A percentile compares a stretch with the other conserved stretches of the same genome.
Conservation (phyloP, 192 early-diverging fungal genomes). For the Chytriomyces sp. region DNA sequence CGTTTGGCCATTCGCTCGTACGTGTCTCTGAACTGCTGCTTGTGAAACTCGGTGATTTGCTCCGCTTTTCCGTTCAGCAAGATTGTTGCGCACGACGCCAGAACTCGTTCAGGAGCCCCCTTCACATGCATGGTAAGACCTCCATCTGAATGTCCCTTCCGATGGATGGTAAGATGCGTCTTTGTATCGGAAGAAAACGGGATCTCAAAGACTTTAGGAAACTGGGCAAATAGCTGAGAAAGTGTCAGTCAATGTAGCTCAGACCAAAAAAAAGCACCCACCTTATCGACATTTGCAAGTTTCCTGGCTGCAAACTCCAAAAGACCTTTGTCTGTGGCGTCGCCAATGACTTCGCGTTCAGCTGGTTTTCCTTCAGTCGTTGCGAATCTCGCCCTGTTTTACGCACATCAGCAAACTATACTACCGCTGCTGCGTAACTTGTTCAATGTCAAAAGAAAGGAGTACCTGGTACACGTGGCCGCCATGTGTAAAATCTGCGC, state of each 20-base stretch:
- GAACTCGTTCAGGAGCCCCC: conserved; percentile 92
- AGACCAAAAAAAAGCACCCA: background rate
- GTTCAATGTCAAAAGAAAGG: background rate
- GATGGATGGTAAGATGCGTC: conserved; percentile 86
- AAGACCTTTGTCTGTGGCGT: conserved; percentile 86
- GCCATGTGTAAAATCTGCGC: conserved; percentile 78
- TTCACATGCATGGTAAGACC: conserved; percentile 78
- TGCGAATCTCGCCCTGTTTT: conserved; percentile 34
- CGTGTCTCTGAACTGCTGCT: conserved; percentile 56
- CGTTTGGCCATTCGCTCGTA: conserved; percentile 80
- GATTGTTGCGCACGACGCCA: conserved; percentile 78
- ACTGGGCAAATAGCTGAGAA: conserved; percentile 51
- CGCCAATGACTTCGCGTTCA: conserved; percentile 58
- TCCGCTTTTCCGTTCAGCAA: conserved; percentile 53
- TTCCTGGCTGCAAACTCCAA: conserved; percentile 72
- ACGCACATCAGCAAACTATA: background rate
- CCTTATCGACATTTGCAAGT: conserved; percentile 73
- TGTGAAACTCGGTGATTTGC: conserved; percentile 67
- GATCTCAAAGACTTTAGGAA: conserved; percentile 92
- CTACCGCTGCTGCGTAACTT: background rate
- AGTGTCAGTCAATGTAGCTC: conserved; percentile 1
- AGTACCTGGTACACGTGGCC: conserved; percentile 49
- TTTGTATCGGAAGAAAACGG: conserved; percentile 95
- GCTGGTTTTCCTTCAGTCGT: conserved; percentile 12
- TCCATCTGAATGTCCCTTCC: conserved; percentile 70